Evolutionary conservation across 495 filamentous ascomycete species (phyloP).

Genomic region (Neurospora pannonica): DNA sequence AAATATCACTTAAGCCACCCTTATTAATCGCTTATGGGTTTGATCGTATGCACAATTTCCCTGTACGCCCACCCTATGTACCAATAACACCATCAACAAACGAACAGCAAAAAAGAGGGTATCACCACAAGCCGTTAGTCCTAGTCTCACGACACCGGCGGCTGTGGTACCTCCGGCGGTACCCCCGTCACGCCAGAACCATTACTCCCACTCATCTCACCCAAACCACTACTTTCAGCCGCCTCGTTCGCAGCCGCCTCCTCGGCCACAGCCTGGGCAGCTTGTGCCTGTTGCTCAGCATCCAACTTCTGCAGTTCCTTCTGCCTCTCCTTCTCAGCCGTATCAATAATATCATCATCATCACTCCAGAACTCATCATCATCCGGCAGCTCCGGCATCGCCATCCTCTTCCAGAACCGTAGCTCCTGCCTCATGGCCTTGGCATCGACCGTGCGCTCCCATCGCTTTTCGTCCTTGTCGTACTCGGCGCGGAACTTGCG

Average conservation of each 20-base stretch:
- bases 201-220: not conserved
- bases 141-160: not conserved
- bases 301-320: constrained; percentile 27
- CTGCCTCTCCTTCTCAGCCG: constrained; percentile 39
- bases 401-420: constrained; percentile 48
- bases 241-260: constrained; percentile 6
- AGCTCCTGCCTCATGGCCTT: constrained; percentile 37
- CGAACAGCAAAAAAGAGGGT: not conserved
- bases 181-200: not conserved
- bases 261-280: constrained; percentile 10
- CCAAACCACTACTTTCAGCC: not conserved
- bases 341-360: constrained; percentile 46
- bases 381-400: constrained; percentile 39
- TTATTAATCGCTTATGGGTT: not conserved
- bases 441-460: constrained; percentile 37
- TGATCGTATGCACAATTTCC: not conserved
- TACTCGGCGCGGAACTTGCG: constrained; percentile 38
- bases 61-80: not conserved
- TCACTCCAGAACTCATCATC: constrained; percentile 46
- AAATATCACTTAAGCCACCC: no score
- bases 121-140: not conserved
- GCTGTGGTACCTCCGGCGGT: not conserved
- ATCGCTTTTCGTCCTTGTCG: constrained; percentile 36
- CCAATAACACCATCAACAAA: not conserved
- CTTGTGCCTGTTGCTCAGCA: constrained; percentile 28